Evolutionary conservation across 2,329 filamentous ascomycete species (phyloP), one percentile per base, ranked within the genome.

Genomic region (Xenosphaeropsis pyriputrescens): DNA sequence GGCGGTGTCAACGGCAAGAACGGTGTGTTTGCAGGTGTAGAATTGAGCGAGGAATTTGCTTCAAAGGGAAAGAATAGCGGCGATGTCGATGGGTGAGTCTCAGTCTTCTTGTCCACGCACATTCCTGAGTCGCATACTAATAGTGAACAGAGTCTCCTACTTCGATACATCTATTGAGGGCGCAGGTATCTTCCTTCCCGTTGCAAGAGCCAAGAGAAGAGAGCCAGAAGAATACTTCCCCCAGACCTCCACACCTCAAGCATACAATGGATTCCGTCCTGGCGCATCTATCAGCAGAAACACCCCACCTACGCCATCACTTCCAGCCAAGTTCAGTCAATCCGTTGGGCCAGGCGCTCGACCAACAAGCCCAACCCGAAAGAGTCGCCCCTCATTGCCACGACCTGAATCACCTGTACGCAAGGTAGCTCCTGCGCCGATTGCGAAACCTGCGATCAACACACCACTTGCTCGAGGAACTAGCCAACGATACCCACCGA

Each of bases 31-130:
- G 86, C 85, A 22, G 91, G 91, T 34, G 84, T 98, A 29, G 91
- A 98, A 59, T 68, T 98, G 45, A 75, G 79, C 50, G 65, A 73
- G 38, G 83, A 93, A 47, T 93, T 80, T 63, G 83, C 86, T 26
- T 59, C 69, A 37, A 75, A 81, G 54, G 91, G 91, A 26, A 98
- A 98, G 67, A 98, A 98, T 55, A 93, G 74, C 51, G 91, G 91
- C 45, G 88, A 94, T 57, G 91, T 96, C 39, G 89, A 96, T 49
- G 91, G 89, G 84, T 89, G 68, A 60, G 74, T 53, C 45, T 18
- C 42, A 42, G 39, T 37, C 35, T 32, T 41, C 29, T 43, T 39
- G 32, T 22, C 34, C 39, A 32, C 32, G 26, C 30, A 29, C 30
- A 18, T 46, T 46, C 41, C 54, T 48, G 49, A 49, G 48, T 38